A percentile compares a stretch with the other conserved stretches of the same genome.
Evolutionary conservation across 805 yeast species (phyloP).

Genomic region (Cyberlindnera nakhonratchasimensis): DNA sequence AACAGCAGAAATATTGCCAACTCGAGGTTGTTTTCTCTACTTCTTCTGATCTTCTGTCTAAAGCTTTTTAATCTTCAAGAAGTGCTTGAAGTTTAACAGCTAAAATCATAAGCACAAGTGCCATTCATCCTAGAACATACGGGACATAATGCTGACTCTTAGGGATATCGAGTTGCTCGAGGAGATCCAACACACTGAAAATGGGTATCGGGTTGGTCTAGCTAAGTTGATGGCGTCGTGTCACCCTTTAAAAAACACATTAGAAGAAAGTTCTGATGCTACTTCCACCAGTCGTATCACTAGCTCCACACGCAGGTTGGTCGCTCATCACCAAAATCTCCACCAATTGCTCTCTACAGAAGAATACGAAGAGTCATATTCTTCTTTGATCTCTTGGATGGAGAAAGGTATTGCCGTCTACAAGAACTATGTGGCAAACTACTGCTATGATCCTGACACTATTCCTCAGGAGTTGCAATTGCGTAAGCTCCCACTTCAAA

Average conservation of each 20-base stretch:
- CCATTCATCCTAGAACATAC: neutral
- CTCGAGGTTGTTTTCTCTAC: neutral
- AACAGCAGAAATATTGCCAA: neutral
- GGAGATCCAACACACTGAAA: constrained; percentile 18
- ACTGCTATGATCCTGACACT: constrained; percentile 9
- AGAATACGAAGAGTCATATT: constrained; percentile 1
- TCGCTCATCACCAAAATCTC: constrained; percentile 18
- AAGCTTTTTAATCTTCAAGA: neutral
- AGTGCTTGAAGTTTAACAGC: too few relatives aligned
- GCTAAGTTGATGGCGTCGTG: constrained; percentile 18
- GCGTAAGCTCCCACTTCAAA: constrained; percentile 17
- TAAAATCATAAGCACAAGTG: too few relatives aligned
- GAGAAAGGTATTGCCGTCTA: constrained; percentile 12
- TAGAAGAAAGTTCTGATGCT: neutral
- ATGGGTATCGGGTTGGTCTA: constrained; percentile 15
- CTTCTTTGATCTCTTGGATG: constrained; percentile 12
- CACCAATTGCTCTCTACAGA: constrained; percentile 1
- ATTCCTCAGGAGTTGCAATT: constrained; percentile 14
- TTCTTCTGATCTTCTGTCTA: neutral
- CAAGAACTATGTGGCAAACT: constrained; percentile 12
- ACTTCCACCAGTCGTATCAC: constrained; percentile 4
- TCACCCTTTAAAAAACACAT: constrained; percentile 8
- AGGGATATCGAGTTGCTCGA: constrained; percentile 14
- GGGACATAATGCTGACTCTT: constrained; percentile 6
- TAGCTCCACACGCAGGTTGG: constrained; percentile 12